These are phyloP conservation scores for Calonectria honghensis DNA, from an alignment of 2,329 filamentous ascomycete species.

Conservation along the genomic window DNA sequence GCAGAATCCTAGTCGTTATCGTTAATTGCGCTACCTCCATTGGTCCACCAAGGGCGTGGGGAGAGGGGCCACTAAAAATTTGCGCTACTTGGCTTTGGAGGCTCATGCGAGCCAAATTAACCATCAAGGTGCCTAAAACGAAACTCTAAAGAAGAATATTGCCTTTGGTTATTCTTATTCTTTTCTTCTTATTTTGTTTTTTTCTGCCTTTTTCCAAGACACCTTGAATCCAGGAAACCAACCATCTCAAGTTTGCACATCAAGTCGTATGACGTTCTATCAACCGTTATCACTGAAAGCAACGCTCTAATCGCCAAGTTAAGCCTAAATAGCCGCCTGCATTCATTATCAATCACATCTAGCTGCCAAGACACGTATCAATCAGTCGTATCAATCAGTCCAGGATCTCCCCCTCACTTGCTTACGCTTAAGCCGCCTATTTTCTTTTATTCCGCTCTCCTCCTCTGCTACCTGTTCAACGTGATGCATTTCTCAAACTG, in stretches of 20 bases:
- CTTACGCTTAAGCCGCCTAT: background rate
- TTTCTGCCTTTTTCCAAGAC: background rate
- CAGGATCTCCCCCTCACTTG: background rate
- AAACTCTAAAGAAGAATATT: slow-evolving; percentile 5
- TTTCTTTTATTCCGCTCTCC: background rate
- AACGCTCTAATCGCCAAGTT: background rate
- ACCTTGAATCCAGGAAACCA: background rate
- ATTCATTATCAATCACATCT: background rate
- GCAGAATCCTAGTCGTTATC: background rate
- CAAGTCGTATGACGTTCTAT: background rate
- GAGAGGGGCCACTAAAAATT: slow-evolving; percentile 6
- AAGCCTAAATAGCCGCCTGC: background rate
- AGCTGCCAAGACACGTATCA: background rate
- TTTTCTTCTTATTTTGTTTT: no score
- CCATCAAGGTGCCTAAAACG: background rate
- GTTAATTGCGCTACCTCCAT: slow-evolving; percentile 1
- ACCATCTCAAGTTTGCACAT: background rate
- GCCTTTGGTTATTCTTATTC: background rate
- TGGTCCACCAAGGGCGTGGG: slow-evolving; percentile 9
- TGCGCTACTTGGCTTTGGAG: background rate
- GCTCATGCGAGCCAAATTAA: background rate
- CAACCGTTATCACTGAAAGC: background rate
- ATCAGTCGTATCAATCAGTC: background rate
- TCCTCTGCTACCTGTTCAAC: background rate
- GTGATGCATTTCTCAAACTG: slow-evolving; percentile 6